These are phyloP conservation scores for Yarrowia galli DNA, from an alignment of 1,139 yeast species.

Conservation along the genomic window DNA sequence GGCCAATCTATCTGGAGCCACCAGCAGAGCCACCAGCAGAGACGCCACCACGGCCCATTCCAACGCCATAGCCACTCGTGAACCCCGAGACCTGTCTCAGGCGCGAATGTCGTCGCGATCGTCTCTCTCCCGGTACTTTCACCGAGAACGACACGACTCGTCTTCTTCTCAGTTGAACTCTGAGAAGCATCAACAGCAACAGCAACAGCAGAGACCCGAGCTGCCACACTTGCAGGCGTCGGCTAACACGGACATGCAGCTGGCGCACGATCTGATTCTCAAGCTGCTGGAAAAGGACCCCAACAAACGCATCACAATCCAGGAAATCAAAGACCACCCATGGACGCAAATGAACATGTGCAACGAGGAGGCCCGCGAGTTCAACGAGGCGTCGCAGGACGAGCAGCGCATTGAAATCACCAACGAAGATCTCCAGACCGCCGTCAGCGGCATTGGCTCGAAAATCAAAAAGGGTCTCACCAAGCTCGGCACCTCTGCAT, in stretches of 20 bases:
- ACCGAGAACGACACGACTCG: conserved; percentile 8
- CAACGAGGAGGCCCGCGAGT: conserved; percentile 52
- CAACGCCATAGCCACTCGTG: conserved; percentile 32
- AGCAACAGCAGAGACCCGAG: not conserved
- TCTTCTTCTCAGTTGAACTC: not conserved
- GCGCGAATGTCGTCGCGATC: conserved; percentile 41
- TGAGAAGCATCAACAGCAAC: too few relatives aligned
- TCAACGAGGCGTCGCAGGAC: conserved; percentile 47
- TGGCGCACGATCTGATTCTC: conserved; percentile 69
- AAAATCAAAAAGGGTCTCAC: conserved; percentile 67
- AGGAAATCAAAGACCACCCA: conserved; percentile 79
- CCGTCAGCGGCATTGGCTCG: conserved; percentile 76
- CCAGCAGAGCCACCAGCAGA: conserved; percentile 7
- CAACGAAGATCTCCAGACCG: conserved; percentile 72
- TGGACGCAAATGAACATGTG: conserved; percentile 72
- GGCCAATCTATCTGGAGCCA: conserved; percentile 5
- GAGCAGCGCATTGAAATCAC: conserved; percentile 63
- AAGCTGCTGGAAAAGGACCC: conserved; percentile 78
- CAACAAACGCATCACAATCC: conserved; percentile 67
- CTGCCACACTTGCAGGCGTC: not conserved
- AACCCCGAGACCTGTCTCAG: conserved; percentile 18
- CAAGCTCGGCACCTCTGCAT: conserved; percentile 55
- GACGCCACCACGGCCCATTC: conserved; percentile 38
- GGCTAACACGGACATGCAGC: conserved; percentile 46
- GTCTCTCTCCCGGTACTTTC: conserved; percentile 45